Percentiles rank a stretch among this genome's conserved stretches.
These are phyloP conservation scores for Glomus cerebriforme DNA, from an alignment of 192 early-diverging fungal species.

Conservation along the genomic window DNA sequence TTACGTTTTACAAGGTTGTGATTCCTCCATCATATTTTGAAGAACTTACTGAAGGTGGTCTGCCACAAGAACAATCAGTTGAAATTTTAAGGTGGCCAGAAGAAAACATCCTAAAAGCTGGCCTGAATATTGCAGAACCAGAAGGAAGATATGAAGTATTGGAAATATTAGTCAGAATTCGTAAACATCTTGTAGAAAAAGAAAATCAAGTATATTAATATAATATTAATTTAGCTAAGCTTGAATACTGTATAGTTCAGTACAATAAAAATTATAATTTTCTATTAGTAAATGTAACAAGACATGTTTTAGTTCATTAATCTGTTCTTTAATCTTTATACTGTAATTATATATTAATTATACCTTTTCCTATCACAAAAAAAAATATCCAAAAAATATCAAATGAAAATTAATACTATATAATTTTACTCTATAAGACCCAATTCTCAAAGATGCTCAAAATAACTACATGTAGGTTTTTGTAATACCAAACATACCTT, in stretches of 20 bases:
- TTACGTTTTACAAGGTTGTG: slow-evolving; percentile 14
- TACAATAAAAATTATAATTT: too few species aligned
- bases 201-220: slow-evolving; percentile 5
- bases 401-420: too few species aligned
- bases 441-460: too few species aligned
- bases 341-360: too few species aligned
- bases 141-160: not conserved
- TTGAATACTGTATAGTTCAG: not conserved
- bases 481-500: too few species aligned
- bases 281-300: too few species aligned
- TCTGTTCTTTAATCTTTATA: too few species aligned
- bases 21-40: slow-evolving; percentile 9
- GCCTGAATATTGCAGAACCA: slow-evolving; percentile 3
- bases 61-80: slow-evolving; percentile 17
- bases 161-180: not conserved
- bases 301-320: too few species aligned
- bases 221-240: slow-evolving; percentile 14
- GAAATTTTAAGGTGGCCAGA: slow-evolving; percentile 10
- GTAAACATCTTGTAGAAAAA: not conserved
- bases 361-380: too few species aligned
- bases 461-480: too few species aligned
- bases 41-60: not conserved
- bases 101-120: not conserved
- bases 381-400: too few species aligned
- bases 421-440: too few species aligned